Evolutionary conservation across 164 flowering plant genomes (phyloP).

Genomic region (Euptelea pleiosperma): DNA sequence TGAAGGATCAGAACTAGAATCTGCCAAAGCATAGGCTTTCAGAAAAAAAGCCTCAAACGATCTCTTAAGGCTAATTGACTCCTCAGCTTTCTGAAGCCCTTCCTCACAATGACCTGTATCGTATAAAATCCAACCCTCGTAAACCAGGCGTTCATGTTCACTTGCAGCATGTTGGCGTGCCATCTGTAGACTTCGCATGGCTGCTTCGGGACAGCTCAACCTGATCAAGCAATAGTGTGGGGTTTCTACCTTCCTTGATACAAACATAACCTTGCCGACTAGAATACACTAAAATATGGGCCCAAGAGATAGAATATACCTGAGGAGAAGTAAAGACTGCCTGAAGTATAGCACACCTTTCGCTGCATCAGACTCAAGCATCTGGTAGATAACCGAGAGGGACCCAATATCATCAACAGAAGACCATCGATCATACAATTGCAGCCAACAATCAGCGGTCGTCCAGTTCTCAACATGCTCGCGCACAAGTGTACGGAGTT

Average conservation of each 20-base stretch:
- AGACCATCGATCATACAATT: conserved; percentile 94
- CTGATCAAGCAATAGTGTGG: conserved; percentile 32
- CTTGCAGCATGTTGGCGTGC: conserved; percentile 90
- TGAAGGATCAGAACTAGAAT: conserved; percentile 84
- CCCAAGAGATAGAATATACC: conserved; percentile 39
- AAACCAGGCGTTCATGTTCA: conserved; percentile 87
- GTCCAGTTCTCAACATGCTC: conserved; percentile 97
- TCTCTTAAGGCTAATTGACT: conserved; percentile 70
- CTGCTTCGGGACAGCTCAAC: conserved; percentile 94
- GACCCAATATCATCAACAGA: conserved; percentile 99
- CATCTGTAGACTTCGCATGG: conserved; percentile 93
- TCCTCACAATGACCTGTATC: conserved; percentile 95
- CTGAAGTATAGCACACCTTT: conserved; percentile 96
- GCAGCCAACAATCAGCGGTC: conserved; percentile 95
- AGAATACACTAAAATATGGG: conserved; percentile 1
- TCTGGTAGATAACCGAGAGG: conserved; percentile 92
- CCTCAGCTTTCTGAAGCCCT: conserved; percentile 90
- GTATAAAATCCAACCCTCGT: conserved; percentile 98
- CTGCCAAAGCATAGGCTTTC: conserved; percentile 98
- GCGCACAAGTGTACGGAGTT: conserved; percentile 73
- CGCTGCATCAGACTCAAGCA: conserved; percentile 95
- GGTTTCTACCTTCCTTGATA: background rate
- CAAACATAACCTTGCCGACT: background rate
- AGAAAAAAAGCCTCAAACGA: conserved; percentile 96
- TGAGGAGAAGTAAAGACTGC: conserved; percentile 95